Percentiles rank a stretch among this genome's conserved stretches.
These are phyloP conservation scores for Ramularia collo-cygni DNA, from an alignment of 2,329 filamentous ascomycete species.

Conservation along the genomic window DNA sequence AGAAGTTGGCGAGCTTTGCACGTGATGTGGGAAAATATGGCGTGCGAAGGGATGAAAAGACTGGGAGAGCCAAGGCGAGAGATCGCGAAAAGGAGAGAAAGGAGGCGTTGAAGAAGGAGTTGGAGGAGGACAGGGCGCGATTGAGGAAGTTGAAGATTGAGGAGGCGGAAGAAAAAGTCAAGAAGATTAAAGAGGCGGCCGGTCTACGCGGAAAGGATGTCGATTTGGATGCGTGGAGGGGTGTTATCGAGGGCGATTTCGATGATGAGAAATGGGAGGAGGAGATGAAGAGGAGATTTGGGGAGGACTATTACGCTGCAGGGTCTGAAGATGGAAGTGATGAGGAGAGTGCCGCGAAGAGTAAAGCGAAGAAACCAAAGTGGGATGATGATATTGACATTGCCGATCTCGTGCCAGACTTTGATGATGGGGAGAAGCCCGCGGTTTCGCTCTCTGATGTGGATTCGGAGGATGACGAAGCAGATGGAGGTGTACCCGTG, in stretches of 20 bases:
- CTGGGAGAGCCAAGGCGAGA: conserved; percentile 66
- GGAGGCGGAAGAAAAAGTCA: conserved; percentile 78
- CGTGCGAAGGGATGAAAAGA: conserved; percentile 83
- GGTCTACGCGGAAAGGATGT: conserved; percentile 60
- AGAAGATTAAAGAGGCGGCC: conserved; percentile 82
- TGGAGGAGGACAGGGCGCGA: conserved; percentile 73
- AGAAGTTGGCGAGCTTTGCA: conserved; percentile 79
- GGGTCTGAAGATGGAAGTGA: conserved; percentile 41
- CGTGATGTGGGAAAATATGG: conserved; percentile 79
- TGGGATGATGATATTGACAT: conserved; percentile 99
- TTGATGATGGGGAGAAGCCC: conserved; percentile 55
- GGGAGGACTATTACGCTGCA: conserved; percentile 81
- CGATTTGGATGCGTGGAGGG: conserved; percentile 73
- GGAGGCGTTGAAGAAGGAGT: conserved; percentile 68
- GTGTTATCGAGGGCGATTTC: conserved; percentile 80
- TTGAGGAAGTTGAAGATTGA: conserved; percentile 84
- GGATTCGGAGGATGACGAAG: conserved; percentile 35
- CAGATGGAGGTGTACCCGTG: conserved; percentile 39
- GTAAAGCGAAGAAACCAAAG: conserved; percentile 68
- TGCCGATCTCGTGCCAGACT: conserved; percentile 81
- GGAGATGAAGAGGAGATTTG: conserved; percentile 83
- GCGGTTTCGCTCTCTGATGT: conserved; percentile 52
- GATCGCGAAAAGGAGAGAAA: conserved; percentile 71
- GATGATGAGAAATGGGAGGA: conserved; percentile 84
- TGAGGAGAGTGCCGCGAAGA: conserved; percentile 34